phyloP scores from a whole-genome alignment of 2,329 filamentous ascomycete genomes.

The Calonectria pseudoreteaudii region DNA sequence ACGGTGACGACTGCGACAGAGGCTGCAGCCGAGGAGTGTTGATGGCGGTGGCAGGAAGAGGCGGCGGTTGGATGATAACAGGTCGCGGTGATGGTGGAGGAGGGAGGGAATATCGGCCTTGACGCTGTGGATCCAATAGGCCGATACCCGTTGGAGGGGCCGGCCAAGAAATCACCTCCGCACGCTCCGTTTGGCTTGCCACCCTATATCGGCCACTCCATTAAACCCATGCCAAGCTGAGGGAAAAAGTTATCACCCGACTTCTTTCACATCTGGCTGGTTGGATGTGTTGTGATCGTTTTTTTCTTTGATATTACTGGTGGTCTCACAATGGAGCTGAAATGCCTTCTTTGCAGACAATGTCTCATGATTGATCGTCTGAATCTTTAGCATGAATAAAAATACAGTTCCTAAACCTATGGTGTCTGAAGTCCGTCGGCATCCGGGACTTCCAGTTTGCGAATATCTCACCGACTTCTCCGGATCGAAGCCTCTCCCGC shows the following conservation, averaged over 20 bases:
- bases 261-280: background rate
- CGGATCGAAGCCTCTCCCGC: background rate
- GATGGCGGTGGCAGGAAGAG: conserved; percentile 1
- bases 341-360: too few relatives aligned
- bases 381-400: background rate
- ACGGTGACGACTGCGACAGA: conserved; percentile 2
- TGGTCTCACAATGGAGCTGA: background rate
- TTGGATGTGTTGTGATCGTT: background rate
- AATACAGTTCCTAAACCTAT: background rate
- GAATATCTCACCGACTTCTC: background rate
- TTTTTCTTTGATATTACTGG: background rate
- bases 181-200: conserved; percentile 19
- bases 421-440: background rate
- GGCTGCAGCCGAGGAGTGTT: conserved; percentile 9
- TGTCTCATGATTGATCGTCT: background rate
- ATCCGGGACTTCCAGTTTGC: background rate
- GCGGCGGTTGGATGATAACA: background rate
- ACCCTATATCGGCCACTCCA: background rate
- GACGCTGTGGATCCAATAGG: conserved; percentile 4
- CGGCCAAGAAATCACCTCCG: conserved; percentile 8
- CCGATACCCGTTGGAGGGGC: conserved; percentile 22
- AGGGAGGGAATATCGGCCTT: conserved; percentile 24
- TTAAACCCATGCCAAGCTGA: background rate
- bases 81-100: background rate
- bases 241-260: background rate